Evolutionary conservation across 768 basidiomycete genomes (phyloP), one percentile per base, ranked within the genome.

Genomic region (Baorangia bicolor): DNA sequence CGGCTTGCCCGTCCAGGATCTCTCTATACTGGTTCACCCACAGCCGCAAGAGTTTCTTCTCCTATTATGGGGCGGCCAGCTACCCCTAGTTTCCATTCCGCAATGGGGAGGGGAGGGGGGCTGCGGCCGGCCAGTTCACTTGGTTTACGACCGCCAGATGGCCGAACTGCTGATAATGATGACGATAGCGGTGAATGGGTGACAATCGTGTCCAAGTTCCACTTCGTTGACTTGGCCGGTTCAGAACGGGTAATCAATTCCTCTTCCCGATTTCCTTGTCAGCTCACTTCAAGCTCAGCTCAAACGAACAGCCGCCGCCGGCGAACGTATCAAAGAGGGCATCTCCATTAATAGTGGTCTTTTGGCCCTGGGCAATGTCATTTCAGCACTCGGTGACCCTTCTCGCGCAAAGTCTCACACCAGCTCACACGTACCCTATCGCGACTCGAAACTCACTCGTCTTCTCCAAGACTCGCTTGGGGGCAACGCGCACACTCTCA

Each of bases 311-410:
- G 92, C 94, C 1, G 97, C 96, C 5, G 88, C 87, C 10, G 97
- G 97, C 5, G 96, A 98, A 59, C 89, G 96, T 53, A 92, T 96
- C 73, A 98, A 94, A 71, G 97, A 98, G 75, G 96, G 96, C n/a
- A 97, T 97, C 51, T 94, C 93, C 28, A 98, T 98, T 77, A 99
- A 99, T 77, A 90, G 92, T 58, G 97, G 97, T 57, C 84, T 99
- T 33, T 81, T 94, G 34, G 96, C 97, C 18, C 82, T 99, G 21
- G 97, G 97, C 43, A 99, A 99, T 72, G 97, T 99, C 65, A 98
- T 99, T 56, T 98, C 96, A 57, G 94, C 95, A 0, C 86, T 98
- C 20, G 96, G 93, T 8, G 96, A 98, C 73, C 96, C 96, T 30
- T 79, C 90, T 39, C 85, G 92, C 49, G 86, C 88, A 35, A 92